Evolutionary conservation across 2,329 filamentous ascomycete species (phyloP).

Genomic region (Colletotrichum destructivum): DNA sequence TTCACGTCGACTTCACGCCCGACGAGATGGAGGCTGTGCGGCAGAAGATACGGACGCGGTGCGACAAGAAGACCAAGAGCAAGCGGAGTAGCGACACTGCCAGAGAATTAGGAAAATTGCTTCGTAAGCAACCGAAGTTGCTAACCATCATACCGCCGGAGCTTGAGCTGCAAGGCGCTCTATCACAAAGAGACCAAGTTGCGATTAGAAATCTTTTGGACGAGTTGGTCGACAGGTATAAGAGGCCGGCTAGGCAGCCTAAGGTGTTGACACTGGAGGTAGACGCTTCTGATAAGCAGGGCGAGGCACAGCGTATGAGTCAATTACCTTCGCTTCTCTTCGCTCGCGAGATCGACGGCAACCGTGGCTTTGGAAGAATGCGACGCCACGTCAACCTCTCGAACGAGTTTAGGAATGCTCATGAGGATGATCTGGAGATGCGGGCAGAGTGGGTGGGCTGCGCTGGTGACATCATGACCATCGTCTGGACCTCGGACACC

Average conservation of each 20-base stretch:
- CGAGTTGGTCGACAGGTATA: conserved; percentile 56
- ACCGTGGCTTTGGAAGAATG: conserved; percentile 58
- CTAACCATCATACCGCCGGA: conserved; percentile 33
- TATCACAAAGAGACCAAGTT: conserved; percentile 46
- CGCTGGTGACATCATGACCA: conserved; percentile 72
- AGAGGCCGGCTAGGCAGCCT: conserved; percentile 44
- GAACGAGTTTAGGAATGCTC: conserved; percentile 59
- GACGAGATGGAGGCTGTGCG: conserved; percentile 53
- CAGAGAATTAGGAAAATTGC: conserved; percentile 43
- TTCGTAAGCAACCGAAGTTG: conserved; percentile 36
- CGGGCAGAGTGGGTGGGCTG: conserved; percentile 72
- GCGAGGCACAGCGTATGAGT: conserved; percentile 48
- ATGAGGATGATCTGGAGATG: conserved; percentile 67
- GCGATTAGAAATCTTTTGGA: conserved; percentile 56
- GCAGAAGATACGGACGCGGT: conserved; percentile 31
- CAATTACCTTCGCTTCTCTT: conserved; percentile 60
- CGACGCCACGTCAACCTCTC: conserved; percentile 61
- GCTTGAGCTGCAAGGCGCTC: conserved; percentile 40
- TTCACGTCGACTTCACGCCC: conserved; percentile 64
- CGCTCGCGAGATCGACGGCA: conserved; percentile 65
- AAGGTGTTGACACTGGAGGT: conserved; percentile 51
- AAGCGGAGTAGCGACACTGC: conserved; percentile 22
- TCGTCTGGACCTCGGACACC: conserved; percentile 70
- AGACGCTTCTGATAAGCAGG: conserved; percentile 49
- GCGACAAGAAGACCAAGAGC: conserved; percentile 15